Evolutionary conservation across 116 monocot species (phyloP).

Genomic region (Zostera marina): DNA sequence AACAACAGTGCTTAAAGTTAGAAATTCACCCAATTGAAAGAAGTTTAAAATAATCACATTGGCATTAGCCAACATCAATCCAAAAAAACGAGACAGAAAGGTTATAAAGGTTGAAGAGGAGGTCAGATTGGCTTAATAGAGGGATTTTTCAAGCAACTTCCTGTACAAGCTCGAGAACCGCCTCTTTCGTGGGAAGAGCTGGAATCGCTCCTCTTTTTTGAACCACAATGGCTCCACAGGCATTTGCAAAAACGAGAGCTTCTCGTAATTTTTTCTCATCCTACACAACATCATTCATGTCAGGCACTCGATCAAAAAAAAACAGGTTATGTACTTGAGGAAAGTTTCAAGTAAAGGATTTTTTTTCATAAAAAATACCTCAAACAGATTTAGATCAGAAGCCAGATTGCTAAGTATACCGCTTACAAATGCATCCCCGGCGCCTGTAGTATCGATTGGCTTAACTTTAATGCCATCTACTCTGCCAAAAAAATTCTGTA

Average conservation of each 20-base stretch:
- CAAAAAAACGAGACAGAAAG: not conserved
- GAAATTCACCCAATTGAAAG: too few relatives aligned
- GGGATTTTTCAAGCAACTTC: not conserved
- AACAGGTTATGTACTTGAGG: too few relatives aligned
- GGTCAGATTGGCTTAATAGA: not conserved
- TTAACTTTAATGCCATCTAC: conserved; percentile 35
- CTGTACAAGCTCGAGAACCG: conserved; percentile 6
- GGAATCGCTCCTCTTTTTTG: conserved; percentile 79
- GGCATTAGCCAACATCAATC: conserved; percentile 8
- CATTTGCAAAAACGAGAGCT: conserved; percentile 50
- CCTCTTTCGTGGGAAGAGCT: conserved; percentile 32
- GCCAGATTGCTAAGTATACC: conserved; percentile 39
- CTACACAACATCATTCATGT: conserved; percentile 19
- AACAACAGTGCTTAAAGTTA: too few relatives aligned
- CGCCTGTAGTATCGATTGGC: conserved; percentile 67
- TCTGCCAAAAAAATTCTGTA: conserved; percentile 59
- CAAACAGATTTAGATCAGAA: conserved; percentile 38
- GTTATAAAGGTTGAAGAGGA: not conserved
- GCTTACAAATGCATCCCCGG: conserved; percentile 78
- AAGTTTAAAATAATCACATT: not conserved
- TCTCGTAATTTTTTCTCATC: conserved; percentile 69
- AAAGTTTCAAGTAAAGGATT: too few relatives aligned
- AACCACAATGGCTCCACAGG: conserved; percentile 63
- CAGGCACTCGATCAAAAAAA: too few relatives aligned
- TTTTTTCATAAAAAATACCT: conserved; percentile 15